Evolutionary conservation across 495 filamentous ascomycete species (phyloP).

Genomic region (Neurospora cerealis): DNA sequence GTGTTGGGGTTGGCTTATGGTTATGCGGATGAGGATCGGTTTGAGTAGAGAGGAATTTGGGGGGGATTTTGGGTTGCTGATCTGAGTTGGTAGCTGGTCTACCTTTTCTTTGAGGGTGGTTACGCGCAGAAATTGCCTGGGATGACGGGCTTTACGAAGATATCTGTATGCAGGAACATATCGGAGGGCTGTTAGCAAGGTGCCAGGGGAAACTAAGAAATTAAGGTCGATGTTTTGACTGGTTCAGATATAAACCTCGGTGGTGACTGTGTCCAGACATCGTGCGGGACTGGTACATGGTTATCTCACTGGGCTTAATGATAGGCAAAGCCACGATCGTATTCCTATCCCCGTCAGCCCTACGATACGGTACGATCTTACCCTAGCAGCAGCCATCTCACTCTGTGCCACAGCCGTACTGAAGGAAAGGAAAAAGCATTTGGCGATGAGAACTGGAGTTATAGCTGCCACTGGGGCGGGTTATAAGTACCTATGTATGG

Average conservation of each 20-base stretch:
- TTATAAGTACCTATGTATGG: too few relatives aligned
- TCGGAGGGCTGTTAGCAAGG: not conserved
- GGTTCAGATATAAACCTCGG: not conserved
- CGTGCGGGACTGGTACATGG: too few relatives aligned
- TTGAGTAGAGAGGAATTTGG: constrained; percentile 4
- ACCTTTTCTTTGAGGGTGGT: not conserved
- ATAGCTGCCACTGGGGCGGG: too few relatives aligned
- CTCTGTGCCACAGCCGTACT: not conserved
- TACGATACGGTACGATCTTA: not conserved
- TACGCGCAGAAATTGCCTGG: not conserved
- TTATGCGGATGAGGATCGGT: constrained; percentile 17
- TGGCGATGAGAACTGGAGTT: too few relatives aligned
- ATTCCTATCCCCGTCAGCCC: not conserved
- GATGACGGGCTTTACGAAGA: not conserved
- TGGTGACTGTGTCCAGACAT: not conserved
- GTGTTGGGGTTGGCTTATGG: constrained; percentile 31
- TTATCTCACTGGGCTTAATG: too few relatives aligned
- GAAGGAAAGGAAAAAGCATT: not conserved
- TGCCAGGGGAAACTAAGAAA: not conserved
- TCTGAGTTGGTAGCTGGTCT: not conserved
- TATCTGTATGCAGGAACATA: not conserved
- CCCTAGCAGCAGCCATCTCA: not conserved
- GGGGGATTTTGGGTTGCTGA: not conserved
- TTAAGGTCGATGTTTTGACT: not conserved
- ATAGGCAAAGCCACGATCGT: not conserved